Evolutionary conservation across 441 rosid genomes (phyloP).

Genomic region (Populus hybrid): DNA sequence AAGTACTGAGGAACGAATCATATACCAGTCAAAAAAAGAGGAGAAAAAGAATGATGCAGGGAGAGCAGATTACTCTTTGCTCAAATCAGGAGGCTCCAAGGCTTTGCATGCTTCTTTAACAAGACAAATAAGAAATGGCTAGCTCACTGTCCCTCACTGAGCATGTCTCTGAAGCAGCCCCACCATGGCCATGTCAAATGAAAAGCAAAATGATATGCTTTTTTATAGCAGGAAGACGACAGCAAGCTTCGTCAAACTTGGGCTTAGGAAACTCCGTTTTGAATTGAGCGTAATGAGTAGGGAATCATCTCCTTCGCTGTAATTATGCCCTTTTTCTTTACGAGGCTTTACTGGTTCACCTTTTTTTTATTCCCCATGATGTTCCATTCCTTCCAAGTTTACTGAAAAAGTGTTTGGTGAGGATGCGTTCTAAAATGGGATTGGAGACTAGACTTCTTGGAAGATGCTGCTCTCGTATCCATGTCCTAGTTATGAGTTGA

Average conservation of each 20-base stretch:
- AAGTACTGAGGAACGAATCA: background rate
- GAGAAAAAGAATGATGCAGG: background rate
- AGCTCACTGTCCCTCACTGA: background rate
- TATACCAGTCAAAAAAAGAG: background rate
- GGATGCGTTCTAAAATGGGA: background rate
- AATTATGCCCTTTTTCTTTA: constrained; percentile 10
- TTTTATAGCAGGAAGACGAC: background rate
- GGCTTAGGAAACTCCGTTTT: background rate
- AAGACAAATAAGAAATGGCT: constrained; percentile 11
- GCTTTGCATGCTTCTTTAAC: background rate
- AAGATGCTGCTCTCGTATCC: too few relatives aligned
- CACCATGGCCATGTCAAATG: background rate
- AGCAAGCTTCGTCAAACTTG: constrained; percentile 1
- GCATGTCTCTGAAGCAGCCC: background rate
- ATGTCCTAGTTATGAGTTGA: too few relatives aligned
- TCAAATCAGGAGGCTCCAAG: background rate
- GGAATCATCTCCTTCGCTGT: background rate
- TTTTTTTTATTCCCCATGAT: background rate
- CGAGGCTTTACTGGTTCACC: background rate
- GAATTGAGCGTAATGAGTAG: constrained; percentile 6
- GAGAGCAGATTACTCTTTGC: too few relatives aligned
- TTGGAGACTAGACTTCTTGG: background rate
- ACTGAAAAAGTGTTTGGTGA: constrained; percentile 5
- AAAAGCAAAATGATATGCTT: background rate
- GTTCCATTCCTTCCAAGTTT: background rate